Base-by-base conservation (phyloP, 2,329 filamentous ascomycete genomes). In the Chrysoporthe puriensis region DNA sequence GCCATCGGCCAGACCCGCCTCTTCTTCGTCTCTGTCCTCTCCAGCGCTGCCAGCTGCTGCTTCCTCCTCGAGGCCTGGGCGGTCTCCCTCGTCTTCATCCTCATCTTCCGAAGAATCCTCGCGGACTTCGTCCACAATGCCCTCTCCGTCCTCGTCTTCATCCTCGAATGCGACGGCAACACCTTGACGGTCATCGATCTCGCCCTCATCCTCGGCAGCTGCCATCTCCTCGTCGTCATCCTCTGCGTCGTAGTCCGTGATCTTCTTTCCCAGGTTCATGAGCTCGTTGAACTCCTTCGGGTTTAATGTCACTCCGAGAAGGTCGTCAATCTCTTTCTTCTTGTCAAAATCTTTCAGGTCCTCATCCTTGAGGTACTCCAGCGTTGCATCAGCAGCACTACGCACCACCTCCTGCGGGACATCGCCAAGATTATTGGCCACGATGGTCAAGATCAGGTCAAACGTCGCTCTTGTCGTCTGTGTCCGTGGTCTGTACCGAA, bases 131-230 rank as follows among this genome's bases (percentile, higher is more conserved):
- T 94, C 89, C 11, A 94, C 88, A 73, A 94, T 87, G 13, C 87
- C 90, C 58, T 88, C 90, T 54, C 91, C 91, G 63, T 93, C 92
- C 71, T 97, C 94, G 54, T 97, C 94, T 32, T 93, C 90, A 62
- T 94, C 93, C 71, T 97, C 95, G 77, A 99, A 99, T 52, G 97
- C 94, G 58, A 99, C 96, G 46, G 96, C 96, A 58, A 99, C 96
- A 84, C 96, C 96, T 78, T 99, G 94, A 62, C 93, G 90, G 74
- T 97, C 94, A 75, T 97, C 96, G 62, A 97, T 88, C 77, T 97
- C 94, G 42, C 90, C 86, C 70, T 88, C 88, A 66, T 86, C 92
- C 21, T 83, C 87, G 32, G 83, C 86, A 74, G 90, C 89, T 42
- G 88, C 91, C 83, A 93, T 92, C 67, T 94, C 90, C 72, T 97